Evolutionary conservation across 2,329 filamentous ascomycete species (phyloP).

Genomic region (Coniochaeta sp.): DNA sequence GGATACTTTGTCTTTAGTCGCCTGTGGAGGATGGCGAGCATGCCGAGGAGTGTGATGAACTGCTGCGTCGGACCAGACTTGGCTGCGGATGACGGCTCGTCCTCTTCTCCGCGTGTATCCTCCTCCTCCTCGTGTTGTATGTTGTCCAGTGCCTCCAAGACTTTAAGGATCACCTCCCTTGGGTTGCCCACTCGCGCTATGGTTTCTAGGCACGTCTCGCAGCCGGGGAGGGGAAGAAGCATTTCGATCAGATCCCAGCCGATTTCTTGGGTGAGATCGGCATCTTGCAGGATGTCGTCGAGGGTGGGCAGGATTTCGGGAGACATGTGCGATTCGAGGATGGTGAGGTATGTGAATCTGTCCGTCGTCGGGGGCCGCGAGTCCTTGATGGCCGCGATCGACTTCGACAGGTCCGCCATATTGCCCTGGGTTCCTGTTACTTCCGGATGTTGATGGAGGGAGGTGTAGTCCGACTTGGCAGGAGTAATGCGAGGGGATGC

Average conservation of each 20-base stretch:
- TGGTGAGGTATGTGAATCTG: slow-evolving; percentile 69
- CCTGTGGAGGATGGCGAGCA: slow-evolving; percentile 66
- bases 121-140: slow-evolving; percentile 40
- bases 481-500: background rate
- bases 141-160: slow-evolving; percentile 63
- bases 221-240: slow-evolving; percentile 59
- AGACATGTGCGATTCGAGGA: slow-evolving; percentile 66
- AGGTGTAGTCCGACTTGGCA: background rate
- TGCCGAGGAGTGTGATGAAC: slow-evolving; percentile 63
- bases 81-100: slow-evolving; percentile 9
- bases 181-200: slow-evolving; percentile 74
- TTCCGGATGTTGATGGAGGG: background rate
- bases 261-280: slow-evolving; percentile 68
- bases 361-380: slow-evolving; percentile 50
- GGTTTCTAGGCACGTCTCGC: slow-evolving; percentile 64
- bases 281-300: slow-evolving; percentile 48
- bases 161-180: slow-evolving; percentile 73
- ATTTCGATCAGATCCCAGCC: slow-evolving; percentile 80
- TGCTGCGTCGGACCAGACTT: slow-evolving; percentile 24
- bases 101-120: slow-evolving; percentile 20
- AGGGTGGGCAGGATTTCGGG: slow-evolving; percentile 60
- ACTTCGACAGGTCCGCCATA: slow-evolving; percentile 18
- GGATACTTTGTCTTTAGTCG: slow-evolving; percentile 72
- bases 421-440: background rate
- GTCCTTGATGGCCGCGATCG: slow-evolving; percentile 38